Evolutionary conservation across 192 early-diverging fungal species (phyloP), one percentile per base, ranked within the genome.

Genomic region (Lunasporangiospora selenospora): DNA sequence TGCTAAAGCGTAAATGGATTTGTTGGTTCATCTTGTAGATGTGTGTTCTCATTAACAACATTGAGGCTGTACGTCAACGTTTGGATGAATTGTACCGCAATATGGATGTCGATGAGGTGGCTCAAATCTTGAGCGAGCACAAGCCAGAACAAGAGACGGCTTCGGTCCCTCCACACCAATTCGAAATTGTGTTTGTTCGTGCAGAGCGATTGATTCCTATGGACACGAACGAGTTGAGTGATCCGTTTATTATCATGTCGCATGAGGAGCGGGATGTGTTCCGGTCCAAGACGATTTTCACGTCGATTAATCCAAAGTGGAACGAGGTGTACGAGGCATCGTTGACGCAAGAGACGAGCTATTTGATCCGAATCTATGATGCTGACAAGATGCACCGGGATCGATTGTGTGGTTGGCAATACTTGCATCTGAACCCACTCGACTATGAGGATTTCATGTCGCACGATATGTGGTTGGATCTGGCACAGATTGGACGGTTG

Each of bases 261-360:
- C 80, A 86, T 45, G 65, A 86, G 43, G 54, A 73, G 40, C 45
- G 64, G 32, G 64, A 77, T 47, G 57, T 87, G 34, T 75, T 77
- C 62, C 63, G 84, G 69, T 80, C 89, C 57, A 64, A 80, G 47
- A 80, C 87, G 26, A 58, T 87, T 54, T 87, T 84, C 50, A 86
- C 86, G 32, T 88, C 89, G 3, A 75, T 85, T 8, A 91, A 92
- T 50, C 91, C 90, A n/a, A 81, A 89, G 24, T 93, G 92, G 92
- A 88, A 93, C 53, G 83, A 93, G 69, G 78, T 83, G 24, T 90
- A 90, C 67, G 88, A 93, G 49, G 71, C 88, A 36, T 81, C 82
- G 11, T 53, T 92, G 23, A 77, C 62, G 6, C 76, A 85, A 37
- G 60, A 80, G 33, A 77, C 77, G 1, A 64, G 67, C 0, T 80